Evolutionary conservation across 1,139 yeast genomes (phyloP), one percentile per base, ranked within the genome.

Genomic region (Suhomyces taliae): DNA sequence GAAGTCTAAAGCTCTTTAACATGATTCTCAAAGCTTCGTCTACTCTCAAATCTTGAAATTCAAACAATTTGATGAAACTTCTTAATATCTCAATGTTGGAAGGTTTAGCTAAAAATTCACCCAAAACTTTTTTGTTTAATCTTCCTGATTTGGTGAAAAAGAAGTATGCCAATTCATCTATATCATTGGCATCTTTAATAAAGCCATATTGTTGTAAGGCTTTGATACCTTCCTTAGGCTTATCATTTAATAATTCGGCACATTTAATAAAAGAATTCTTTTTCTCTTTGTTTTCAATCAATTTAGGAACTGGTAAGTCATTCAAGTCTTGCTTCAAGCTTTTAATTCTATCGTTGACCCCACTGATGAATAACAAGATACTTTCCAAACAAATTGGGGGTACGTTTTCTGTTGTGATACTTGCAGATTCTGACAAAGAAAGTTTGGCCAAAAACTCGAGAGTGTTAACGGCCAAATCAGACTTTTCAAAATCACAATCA

Each of bases 331-430:
- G 43, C 27, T 55, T 50, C 33, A 58, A 49, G 8, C 51, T 47
- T 54, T 76, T 79, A 24, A 82, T 70, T 52, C 90, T 73, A 34
- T 79, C 83, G 53, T 80, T 79, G 37, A 90, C 72, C n/a, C 85
- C 84, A 46, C 82, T 78, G 34, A 90, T 73, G 53, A 86, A 83
- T 2, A 88, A 78, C 33, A 93, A 72, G 3, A 93, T 66, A 2
- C 98, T 96, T 59, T 93, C 98, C 41, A 93, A 72, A 59, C 98
- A 93, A 9, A 91, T 78, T 1, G 98, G 97, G 0, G 99, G 98
- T 1, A 93, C 96, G 58, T 82, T 85, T 35, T 87, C 89, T 0
- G 97, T 88, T 0, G 96, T 85, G 58, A 79, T 72, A 7, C 69
- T 56, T 0, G 96, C 93, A 19, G 90, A 79, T 57, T 89, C 95